Evolutionary conservation across 2,329 filamentous ascomycete genomes (phyloP).

Genomic region (Fusarium clavum): DNA sequence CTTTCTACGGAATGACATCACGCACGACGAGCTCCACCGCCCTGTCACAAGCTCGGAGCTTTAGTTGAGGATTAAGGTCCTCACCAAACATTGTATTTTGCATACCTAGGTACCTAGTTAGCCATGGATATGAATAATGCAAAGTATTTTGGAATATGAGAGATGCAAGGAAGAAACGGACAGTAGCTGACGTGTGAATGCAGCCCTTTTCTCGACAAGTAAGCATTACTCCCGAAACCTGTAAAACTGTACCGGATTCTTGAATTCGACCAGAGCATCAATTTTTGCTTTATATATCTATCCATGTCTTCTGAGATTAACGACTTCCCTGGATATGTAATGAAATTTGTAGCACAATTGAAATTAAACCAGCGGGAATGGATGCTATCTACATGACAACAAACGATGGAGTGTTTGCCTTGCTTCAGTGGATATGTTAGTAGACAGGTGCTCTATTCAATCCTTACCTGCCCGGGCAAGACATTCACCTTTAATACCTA

Average conservation of each 20-base stretch:
- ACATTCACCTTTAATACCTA: background rate
- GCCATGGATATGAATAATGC: background rate
- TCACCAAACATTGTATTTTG: background rate
- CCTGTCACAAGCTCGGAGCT: slow-evolving; percentile 7
- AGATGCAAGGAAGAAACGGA: background rate
- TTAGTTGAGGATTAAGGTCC: background rate
- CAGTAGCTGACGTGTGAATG: background rate
- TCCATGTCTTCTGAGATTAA: background rate
- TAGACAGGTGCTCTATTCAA: background rate
- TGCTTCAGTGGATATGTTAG: background rate
- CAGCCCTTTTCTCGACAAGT: background rate
- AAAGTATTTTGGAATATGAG: background rate
- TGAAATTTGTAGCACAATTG: background rate
- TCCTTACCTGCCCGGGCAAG: background rate
- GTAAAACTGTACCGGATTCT: background rate
- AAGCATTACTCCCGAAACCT: background rate
- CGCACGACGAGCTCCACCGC: slow-evolving; percentile 26
- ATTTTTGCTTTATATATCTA: background rate
- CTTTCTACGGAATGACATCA: slow-evolving; percentile 43
- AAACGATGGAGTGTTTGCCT: background rate
- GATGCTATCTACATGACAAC: background rate
- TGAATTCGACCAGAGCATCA: background rate
- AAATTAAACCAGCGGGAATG: background rate
- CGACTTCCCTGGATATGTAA: background rate
- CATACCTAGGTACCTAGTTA: background rate